Conservation (phyloP, 371 early-diverging fungal genomes). For the Batkoa obscura region DNA sequence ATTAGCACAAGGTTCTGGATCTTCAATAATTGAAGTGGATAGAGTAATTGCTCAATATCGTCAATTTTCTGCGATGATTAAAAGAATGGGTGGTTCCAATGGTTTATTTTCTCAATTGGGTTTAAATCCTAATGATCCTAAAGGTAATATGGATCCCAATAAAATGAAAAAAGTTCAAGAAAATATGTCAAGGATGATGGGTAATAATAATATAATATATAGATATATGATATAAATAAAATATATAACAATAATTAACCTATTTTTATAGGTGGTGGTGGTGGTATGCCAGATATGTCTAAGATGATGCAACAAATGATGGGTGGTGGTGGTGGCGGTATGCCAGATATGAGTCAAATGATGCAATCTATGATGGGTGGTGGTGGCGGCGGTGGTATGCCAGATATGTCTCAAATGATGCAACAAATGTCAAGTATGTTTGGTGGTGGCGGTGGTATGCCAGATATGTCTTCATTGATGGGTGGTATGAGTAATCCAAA, state of each 20-base stretch:
- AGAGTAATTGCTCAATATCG: slow-evolving; percentile 69
- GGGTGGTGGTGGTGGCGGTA: slow-evolving; percentile 45
- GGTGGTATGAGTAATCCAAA: not conserved
- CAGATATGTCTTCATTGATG: not conserved
- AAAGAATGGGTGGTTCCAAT: slow-evolving; percentile 90
- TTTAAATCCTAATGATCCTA: slow-evolving; percentile 25
- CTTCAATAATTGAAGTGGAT: slow-evolving; percentile 65
- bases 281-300: slow-evolving; percentile 22
- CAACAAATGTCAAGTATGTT: slow-evolving; percentile 33
- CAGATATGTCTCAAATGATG: not conserved
- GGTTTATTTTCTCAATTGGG: slow-evolving; percentile 39
- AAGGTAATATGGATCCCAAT: slow-evolving; percentile 36
- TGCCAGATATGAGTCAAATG: slow-evolving; percentile 9
- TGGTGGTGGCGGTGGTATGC: not conserved
- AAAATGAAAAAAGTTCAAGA: slow-evolving; percentile 48
- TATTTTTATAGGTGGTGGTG: too few species aligned
- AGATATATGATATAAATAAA: too few species aligned
- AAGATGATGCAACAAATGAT: slow-evolving; percentile 11
- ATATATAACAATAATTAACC: too few species aligned
- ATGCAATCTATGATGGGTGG: slow-evolving; percentile 25
- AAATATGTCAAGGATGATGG: slow-evolving; percentile 50
- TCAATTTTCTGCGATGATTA: slow-evolving; percentile 79
- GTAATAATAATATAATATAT: too few species aligned
- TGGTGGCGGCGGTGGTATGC: slow-evolving; percentile 11
- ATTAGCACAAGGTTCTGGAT: slow-evolving; percentile 86